Base-by-base conservation (phyloP, 192 early-diverging fungal genomes). In the Backusella mclennaniae region DNA sequence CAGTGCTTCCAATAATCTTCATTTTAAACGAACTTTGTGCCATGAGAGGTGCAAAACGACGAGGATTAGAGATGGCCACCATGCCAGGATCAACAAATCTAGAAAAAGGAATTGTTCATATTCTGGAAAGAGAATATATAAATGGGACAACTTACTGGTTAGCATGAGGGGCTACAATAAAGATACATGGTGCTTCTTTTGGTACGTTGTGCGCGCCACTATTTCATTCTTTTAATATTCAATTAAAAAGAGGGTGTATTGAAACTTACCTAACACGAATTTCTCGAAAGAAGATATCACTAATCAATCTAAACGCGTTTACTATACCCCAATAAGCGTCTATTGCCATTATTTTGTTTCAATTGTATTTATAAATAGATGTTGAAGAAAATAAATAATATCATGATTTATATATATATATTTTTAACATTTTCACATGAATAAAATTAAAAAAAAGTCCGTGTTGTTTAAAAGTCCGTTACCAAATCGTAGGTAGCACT, bases 81-180 rank as follows among this genome's bases (percentile, higher is more conserved):
- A 98, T 92, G 31, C 95, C 77, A 4, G 96, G 96, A 84, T 99
- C 97, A 49, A 98, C 90, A 84, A 99, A 75, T 44, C 74, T 75
- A 95, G 88, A 90, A 82, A 75, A 84, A 84, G 15, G 85, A 0
- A 26, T 82, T 33, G 33, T 33, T 33, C 33, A 33, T 33, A 33
- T 33, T 31, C 0, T 31, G 1, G 5, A 39, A 6, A 39, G 9
- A 39, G 4, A 39, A 39, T 9, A 26, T 26, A 26, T 39, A 39
- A 0, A 39, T 39, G 31, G 31, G 31, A 31, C 31, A 31, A 87
- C 85, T 79, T 82, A 83, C 85, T 94, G 90, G 87, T 92, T 92
- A 74, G 89, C 89, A 84, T 93, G 93, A 66, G 92, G 92, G 1
- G 89, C 93, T 4, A 88, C 92, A 41, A 96, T 92, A 86, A 99